These are phyloP conservation scores for Trichoderma reesei DNA, from an alignment of 495 filamentous ascomycete species.

Conservation along the genomic window DNA sequence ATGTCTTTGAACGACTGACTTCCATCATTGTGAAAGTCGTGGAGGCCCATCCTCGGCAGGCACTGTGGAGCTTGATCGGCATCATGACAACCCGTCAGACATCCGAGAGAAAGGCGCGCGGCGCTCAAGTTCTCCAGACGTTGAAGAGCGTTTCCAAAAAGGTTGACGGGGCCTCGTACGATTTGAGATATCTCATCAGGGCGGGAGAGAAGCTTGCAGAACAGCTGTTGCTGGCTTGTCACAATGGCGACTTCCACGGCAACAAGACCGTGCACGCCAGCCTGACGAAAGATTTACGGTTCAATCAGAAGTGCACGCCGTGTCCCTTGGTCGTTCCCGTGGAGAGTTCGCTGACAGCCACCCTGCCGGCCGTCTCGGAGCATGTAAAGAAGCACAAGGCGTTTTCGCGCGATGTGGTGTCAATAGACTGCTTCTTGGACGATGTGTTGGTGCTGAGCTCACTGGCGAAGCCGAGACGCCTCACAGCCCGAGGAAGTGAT, in stretches of 20 bases:
- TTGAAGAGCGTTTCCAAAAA: conserved; percentile 28
- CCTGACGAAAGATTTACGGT: conserved; percentile 63
- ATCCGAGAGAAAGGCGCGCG: conserved; percentile 46
- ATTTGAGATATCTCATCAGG: conserved; percentile 61
- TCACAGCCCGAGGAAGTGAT: conserved; percentile 80
- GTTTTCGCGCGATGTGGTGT: conserved; percentile 55
- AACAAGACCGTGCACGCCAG: conserved; percentile 57
- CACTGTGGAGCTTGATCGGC: conserved; percentile 86
- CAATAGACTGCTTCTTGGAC: conserved; percentile 59
- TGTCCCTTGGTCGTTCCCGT: conserved; percentile 80
- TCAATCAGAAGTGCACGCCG: conserved; percentile 74
- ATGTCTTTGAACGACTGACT: conserved; percentile 64
- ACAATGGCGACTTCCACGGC: conserved; percentile 57
- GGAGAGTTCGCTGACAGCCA: conserved; percentile 74
- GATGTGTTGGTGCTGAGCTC: conserved; percentile 85
- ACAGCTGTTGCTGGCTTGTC: conserved; percentile 71
- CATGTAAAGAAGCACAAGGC: conserved; percentile 65
- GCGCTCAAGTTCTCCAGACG: conserved; percentile 37
- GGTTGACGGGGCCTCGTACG: conserved; percentile 23
- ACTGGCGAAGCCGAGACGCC: conserved; percentile 82
- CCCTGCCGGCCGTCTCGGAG: conserved; percentile 64
- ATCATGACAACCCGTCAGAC: conserved; percentile 46
- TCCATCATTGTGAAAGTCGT: conserved; percentile 77
- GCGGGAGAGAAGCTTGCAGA: conserved; percentile 77
- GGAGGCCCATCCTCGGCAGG: conserved; percentile 70